Evolutionary conservation across 2,329 filamentous ascomycete genomes (phyloP), one percentile per base, ranked within the genome.

Genomic region (Tothia fuscella): DNA sequence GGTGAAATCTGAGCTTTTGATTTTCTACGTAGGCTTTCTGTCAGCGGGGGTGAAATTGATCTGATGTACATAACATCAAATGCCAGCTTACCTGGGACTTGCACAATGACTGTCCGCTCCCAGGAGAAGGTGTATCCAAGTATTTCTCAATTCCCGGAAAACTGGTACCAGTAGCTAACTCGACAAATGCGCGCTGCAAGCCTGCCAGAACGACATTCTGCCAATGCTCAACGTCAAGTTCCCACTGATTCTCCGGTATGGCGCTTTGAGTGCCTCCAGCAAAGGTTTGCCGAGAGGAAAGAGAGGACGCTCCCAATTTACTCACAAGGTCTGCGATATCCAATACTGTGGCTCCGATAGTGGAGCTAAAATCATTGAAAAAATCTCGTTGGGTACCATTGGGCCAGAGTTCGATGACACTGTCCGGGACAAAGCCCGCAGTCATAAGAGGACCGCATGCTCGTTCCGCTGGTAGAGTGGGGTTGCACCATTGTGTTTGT

Each of bases 191-290:
- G 6, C 22, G 13, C 30, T 51, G 49, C 7, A 49, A n/a, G 5
- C 25, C 38, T 10, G 49, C 49, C 6, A 51, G 25, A 7, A 41
- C 33, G 16, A 33, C 37, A 21, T 34, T 41, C 33, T 45, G 19
- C 42, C 37, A 46, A 21, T 48, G 34, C 20, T 47, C 43, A 4
- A 46, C 37, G n/a, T 51, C 49, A 5, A 44, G 19, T 30, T 50
- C 42, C 49, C 49, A 51, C 38, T 51, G 49, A 28, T 50, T 49
- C 14, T 20, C 16, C 21, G 49, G 47, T 12, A 51, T 36, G 5
- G 41, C 35, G 6, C 37, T 42, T 20, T 49, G 47, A 6, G 40
- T 19, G 12, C 47, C 48, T 10, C 26, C 22, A 4, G 13, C 13
- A 2, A 47, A 16, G 5, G 41, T 38, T 6, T 42, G 26, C 12